These are phyloP conservation scores for Avena sativa DNA, from an alignment of 176 grass and related monocot species.

Conservation along the genomic window DNA sequence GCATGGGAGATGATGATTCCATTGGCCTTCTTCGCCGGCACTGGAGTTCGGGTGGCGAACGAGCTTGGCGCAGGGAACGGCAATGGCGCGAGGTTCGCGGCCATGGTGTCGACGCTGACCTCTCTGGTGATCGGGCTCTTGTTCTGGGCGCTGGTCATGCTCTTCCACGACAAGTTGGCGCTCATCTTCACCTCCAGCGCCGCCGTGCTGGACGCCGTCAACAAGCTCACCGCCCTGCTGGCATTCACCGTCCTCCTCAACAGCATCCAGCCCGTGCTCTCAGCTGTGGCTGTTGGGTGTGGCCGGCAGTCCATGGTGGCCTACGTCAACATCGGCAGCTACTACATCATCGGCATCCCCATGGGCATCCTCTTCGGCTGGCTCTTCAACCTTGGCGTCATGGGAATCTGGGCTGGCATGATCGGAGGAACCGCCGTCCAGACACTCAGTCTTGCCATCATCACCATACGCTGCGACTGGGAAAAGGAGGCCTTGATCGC, in stretches of 20 bases:
- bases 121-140: slow-evolving; percentile 85
- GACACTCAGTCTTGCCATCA: slow-evolving; percentile 67
- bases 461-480: slow-evolving; percentile 87
- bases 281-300: slow-evolving; percentile 88
- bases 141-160: slow-evolving; percentile 79
- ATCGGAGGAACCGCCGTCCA: slow-evolving; percentile 89
- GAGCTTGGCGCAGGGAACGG: slow-evolving; percentile 89
- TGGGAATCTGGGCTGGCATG: slow-evolving; percentile 96
- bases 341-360: slow-evolving; percentile 87
- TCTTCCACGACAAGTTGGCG: slow-evolving; percentile 75
- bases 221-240: slow-evolving; percentile 64
- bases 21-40: slow-evolving; percentile 85
- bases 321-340: slow-evolving; percentile 88
- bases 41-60: slow-evolving; percentile 88
- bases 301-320: slow-evolving; percentile 88
- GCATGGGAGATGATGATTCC: slow-evolving; percentile 98
- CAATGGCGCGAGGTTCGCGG: slow-evolving; percentile 77
- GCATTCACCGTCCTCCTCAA: slow-evolving; percentile 92
- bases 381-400: slow-evolving; percentile 77
- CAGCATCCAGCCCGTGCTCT: slow-evolving; percentile 89
- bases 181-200: slow-evolving; percentile 82
- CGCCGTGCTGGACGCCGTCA: slow-evolving; percentile 73
- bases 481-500: slow-evolving; percentile 83
- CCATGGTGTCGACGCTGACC: slow-evolving; percentile 64
- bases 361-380: slow-evolving; percentile 78